phyloP scores from a whole-genome alignment of 2,329 filamentous ascomycete species.

The Alternaria incomplexa region DNA sequence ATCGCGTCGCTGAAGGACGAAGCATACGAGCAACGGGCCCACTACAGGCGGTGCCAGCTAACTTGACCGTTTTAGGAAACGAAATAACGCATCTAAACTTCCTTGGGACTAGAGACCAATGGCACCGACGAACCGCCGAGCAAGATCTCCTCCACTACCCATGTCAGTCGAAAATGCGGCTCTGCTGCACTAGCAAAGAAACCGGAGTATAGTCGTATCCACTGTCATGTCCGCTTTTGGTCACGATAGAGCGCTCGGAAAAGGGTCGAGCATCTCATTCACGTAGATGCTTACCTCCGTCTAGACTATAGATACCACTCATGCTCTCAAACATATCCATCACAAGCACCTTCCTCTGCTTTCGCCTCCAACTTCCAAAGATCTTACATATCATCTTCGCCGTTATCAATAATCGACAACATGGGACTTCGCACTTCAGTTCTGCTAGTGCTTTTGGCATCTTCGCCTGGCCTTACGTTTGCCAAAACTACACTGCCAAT shows the following conservation, averaged over 20 bases:
- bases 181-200: not conserved
- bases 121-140: not conserved
- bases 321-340: not conserved
- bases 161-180: not conserved
- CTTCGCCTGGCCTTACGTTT: not conserved
- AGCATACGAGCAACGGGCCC: not conserved
- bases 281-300: not conserved
- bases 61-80: slow-evolving; percentile 20
- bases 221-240: not conserved
- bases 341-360: not conserved
- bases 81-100: slow-evolving; percentile 25
- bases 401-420: not conserved
- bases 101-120: slow-evolving; percentile 1
- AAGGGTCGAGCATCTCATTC: not conserved
- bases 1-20: not conserved
- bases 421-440: slow-evolving; percentile 5
- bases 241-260: not conserved
- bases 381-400: not conserved
- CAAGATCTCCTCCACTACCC: not conserved
- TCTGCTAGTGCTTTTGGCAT: not conserved
- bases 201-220: not conserved
- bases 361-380: not conserved
- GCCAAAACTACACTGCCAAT: slow-evolving; percentile 16
- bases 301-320: not conserved
- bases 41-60: not conserved